These are phyloP conservation scores for Pseudonitzschia pungens DNA, from an alignment of 108 stramenopile species.

Conservation along the genomic window DNA sequence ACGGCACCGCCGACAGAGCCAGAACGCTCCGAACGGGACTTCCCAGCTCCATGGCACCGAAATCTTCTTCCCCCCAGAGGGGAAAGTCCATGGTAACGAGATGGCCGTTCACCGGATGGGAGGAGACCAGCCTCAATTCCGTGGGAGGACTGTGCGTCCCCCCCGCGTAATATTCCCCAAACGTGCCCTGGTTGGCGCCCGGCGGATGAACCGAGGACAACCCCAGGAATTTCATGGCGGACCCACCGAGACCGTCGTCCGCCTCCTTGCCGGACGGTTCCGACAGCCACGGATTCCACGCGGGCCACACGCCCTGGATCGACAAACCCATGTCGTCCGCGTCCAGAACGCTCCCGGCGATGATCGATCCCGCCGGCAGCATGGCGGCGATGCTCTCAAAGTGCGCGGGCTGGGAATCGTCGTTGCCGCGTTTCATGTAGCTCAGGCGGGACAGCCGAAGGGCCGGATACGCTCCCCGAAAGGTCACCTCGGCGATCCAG, in stretches of 20 bases:
- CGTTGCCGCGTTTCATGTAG: conserved; percentile 74
- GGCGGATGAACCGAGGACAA: conserved; percentile 42
- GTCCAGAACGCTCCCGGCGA: conserved; percentile 43
- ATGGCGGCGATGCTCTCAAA: conserved; percentile 87
- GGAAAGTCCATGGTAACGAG: conserved; percentile 76
- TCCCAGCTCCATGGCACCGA: conserved; percentile 83
- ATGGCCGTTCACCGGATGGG: conserved; percentile 48
- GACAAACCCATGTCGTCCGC: conserved; percentile 40
- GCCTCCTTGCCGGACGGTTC: conserved; percentile 24
- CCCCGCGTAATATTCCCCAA: conserved; percentile 51
- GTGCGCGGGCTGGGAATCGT: conserved; percentile 74
- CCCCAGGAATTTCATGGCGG: conserved; percentile 59
- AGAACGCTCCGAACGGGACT: conserved; percentile 69
- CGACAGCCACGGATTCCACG: conserved; percentile 78
- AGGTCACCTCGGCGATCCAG: conserved; percentile 85
- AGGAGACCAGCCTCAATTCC: conserved; percentile 66
- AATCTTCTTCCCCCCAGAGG: conserved; percentile 79
- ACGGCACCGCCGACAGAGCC: conserved; percentile 24
- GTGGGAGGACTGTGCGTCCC: conserved; percentile 78
- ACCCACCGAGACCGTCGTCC: conserved; percentile 47
- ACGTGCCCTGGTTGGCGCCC: conserved; percentile 23
- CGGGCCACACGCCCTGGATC: conserved; percentile 79
- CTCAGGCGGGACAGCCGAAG: conserved; percentile 72
- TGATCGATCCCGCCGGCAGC: conserved; percentile 65
- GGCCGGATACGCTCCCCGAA: conserved; percentile 78